Evolutionary conservation across 345 rosid species (phyloP), one percentile per base, ranked within the genome.

Genomic region (Schrenkiella parvula): DNA sequence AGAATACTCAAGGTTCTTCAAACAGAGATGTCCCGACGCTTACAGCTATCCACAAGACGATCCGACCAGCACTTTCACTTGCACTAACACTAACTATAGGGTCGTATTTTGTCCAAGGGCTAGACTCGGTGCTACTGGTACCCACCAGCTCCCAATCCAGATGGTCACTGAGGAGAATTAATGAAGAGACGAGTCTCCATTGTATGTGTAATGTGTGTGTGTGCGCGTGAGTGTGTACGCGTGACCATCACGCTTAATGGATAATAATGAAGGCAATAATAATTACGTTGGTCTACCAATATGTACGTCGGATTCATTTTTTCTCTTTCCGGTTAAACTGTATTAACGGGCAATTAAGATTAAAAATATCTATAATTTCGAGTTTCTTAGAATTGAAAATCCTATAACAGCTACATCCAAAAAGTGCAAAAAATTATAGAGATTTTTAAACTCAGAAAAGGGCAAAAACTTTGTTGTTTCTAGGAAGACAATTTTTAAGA

Each of bases 31-130:
- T 47, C 72, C 48, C 0, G 84, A 82, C 58, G 77, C 83, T 1
- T 82, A 76, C 39, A 73, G 81, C 70, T 84, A 82, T 29, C 77
- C 82, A 5, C 55, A 68, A 1, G 88, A 84, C 59, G 85, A 82
- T 29, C 82, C 82, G 0, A 12, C 77, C 0, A 81, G 84, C 56
- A 61, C 74, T 5, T 84, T 82, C 25, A 80, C 80, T 60, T 84
- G 85, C 52, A 37, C 72, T 8, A 28, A 75, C 22, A 59, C 82
- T 8, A 66, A 78, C 46, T 84, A 84, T 50, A 78, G 77, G 34
- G 80, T 84, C 15, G 72, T 82, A n/a, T 84, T 84, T 60, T 84
- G 88, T 56, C 81, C 88, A 22, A 31, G 48, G 6, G 42, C 68
- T 59, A 37, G 61, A 22, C 11, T 65, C 29, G 52, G 12, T 47